Evolutionary conservation across 2,329 filamentous ascomycete genomes (phyloP), one percentile per base, ranked within the genome.

Genomic region (Dactylellina haptotyla): DNA sequence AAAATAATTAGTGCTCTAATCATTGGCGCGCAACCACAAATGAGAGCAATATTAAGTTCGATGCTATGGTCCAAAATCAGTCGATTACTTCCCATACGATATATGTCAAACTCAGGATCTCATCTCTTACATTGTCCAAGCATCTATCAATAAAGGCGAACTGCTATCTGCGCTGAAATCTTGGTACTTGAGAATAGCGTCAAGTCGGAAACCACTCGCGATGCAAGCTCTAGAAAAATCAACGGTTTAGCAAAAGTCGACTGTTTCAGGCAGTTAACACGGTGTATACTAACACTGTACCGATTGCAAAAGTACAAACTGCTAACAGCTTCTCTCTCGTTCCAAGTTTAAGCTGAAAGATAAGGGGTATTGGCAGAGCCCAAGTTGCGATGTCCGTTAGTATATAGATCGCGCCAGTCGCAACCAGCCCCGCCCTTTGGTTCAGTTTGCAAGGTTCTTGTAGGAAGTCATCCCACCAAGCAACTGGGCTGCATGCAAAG

Each of bases 351-450:
- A 65, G 23, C 30, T 43, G 26, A 26, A 65, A 65, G 16, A 65
- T 39, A 39, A 65, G 39, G 4, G 61, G 61, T 28, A 65, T 65
- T 14, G 61, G 61, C n/a, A 65, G 18, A 26, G 41, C 20, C 61
- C 50, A 65, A 8, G 39, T 57, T 6, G 50, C 50, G 5, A 65
- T 41, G 23, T 65, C 61, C 1, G 61, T 65, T n/a, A 48, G 14
- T 14, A 65, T 56, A 46, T 65, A 65, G 2, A 58, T 66, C 5
- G 51, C 62, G n/a, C 62, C 50, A 0, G 30, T 20, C 6, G 16
- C 30, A 8, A 58, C 32, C 8, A 25, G 28, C 1, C 4, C 26
- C 4, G 9, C 6, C n/a, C n/a, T 50, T 25, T 16, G 28, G 12
- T 62, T 39, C 8, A 70, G 16, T 6, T 39, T 45, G 16, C 18